Evolutionary conservation across 73 alveolate genomes (phyloP), one percentile per base, ranked within the genome.

Genomic region (Paramecium sonneborni): DNA sequence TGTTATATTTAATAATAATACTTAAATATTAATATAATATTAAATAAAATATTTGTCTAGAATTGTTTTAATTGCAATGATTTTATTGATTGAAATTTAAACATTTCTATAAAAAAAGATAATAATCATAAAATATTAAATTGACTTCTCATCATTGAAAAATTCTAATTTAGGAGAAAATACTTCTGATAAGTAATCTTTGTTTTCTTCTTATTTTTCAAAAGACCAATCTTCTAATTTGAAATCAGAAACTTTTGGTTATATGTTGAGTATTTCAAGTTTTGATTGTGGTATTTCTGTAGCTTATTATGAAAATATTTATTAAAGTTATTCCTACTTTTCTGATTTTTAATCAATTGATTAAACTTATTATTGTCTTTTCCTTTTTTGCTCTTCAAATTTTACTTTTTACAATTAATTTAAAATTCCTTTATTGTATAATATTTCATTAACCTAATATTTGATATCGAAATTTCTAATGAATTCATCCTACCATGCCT

Each of bases 401-500:
- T 72, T 72, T 34, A 37, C 57, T 72, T 37, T 72, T 18, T 72
- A 72, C 8, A 72, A 41, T 72, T 30, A 26, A 26, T 67, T 67
- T 32, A 67, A 67, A 12, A 67, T 12, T 23, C 43, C 85, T 23
- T 28, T 67, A 24, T 67, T 28, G 30, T 23, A 24, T 23, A 67
- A 26, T 24, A 38, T 38, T n/a, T 32, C 86, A 72, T 72, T 72
- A 35, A 72, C 57, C 26, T 72, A 35, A 72, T 35, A 72, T 37
- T 72, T 72, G 44, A 72, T 72, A 72, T 72, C 86, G 18, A 72
- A 72, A 38, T 72, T 72, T 41, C 86, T 72, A 30, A 72, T 72
- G 32, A 72, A 72, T 72, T 72, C 86, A 72, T 72, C 86, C 44
- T 72, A 72, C 86, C 86, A 72, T 15, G 86, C 86, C 24, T 72